phyloP scores from a whole-genome alignment of 441 rosid species.

The Mallotus japonicus region DNA sequence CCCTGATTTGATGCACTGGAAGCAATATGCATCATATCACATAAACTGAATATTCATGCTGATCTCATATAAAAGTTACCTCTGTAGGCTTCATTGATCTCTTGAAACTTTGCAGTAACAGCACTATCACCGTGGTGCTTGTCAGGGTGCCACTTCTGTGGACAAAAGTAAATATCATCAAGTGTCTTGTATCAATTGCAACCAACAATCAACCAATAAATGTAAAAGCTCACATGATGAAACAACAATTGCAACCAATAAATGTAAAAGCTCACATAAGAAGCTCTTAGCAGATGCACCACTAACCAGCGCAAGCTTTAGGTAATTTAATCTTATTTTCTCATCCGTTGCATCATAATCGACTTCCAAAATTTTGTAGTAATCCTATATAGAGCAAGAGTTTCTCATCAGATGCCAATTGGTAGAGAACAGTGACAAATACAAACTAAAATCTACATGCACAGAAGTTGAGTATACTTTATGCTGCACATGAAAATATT shows the following conservation, averaged over 20 bases:
- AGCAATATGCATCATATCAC: not conserved
- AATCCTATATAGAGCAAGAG: conserved; percentile 45
- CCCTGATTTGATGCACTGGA: not conserved
- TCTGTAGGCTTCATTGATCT: conserved; percentile 75
- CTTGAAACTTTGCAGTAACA: conserved; percentile 66
- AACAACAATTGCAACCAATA: conserved; percentile 14
- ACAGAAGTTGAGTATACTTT: not conserved
- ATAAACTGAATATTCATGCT: not conserved
- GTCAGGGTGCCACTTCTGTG: conserved; percentile 82
- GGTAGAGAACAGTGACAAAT: conserved; percentile 11
- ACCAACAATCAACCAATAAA: conserved; percentile 19
- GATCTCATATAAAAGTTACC: conserved; percentile 35
- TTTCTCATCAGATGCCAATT: conserved; percentile 23
- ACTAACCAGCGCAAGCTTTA: conserved; percentile 77
- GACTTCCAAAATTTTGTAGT: conserved; percentile 69
- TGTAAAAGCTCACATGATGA: not conserved
- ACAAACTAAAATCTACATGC: conserved; percentile 11
- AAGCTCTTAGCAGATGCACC: conserved; percentile 25
- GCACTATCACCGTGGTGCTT: conserved; percentile 65
- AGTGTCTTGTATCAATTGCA: conserved; percentile 4
- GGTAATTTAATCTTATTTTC: conserved; percentile 61
- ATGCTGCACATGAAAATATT: not conserved
- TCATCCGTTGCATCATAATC: conserved; percentile 87
- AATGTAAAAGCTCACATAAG: conserved; percentile 27
- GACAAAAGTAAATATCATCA: conserved; percentile 21